These are phyloP conservation scores for Wallacemonas sp. DNA, from an alignment of 208 protist species.

Conservation along the genomic window DNA sequence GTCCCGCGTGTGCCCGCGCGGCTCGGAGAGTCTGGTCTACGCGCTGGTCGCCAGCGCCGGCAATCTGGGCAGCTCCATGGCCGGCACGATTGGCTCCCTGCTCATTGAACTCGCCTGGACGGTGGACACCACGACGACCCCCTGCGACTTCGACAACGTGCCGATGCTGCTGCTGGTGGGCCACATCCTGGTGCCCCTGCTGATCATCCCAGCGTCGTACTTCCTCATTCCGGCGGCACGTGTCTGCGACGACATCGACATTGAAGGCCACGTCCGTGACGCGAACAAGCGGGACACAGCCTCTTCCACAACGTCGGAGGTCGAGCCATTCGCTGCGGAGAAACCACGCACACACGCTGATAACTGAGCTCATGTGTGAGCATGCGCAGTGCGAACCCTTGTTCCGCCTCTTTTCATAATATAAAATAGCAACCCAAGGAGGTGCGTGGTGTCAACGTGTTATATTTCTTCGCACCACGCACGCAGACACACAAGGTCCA, in stretches of 20 bases:
- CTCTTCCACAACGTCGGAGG: not conserved
- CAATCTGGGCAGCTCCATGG: slow-evolving; percentile 55
- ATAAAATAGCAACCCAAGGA: too few relatives aligned
- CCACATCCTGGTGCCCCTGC: slow-evolving; percentile 43
- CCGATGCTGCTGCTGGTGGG: slow-evolving; percentile 55
- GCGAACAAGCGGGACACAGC: not conserved
- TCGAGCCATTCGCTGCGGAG: slow-evolving; percentile 1
- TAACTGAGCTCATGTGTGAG: too few relatives aligned
- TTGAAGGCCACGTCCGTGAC: slow-evolving; percentile 8
- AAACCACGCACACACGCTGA: not conserved
- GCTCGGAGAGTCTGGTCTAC: slow-evolving; percentile 75
- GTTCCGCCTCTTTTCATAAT: too few relatives aligned
- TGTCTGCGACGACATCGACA: slow-evolving; percentile 46
- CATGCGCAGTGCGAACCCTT: too few relatives aligned
- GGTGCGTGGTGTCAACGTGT: too few relatives aligned
- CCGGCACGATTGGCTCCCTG: slow-evolving; percentile 43
- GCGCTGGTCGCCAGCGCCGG: slow-evolving; percentile 71
- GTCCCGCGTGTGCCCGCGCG: slow-evolving; percentile 79
- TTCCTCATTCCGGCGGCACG: slow-evolving; percentile 49
- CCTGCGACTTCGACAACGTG: slow-evolving; percentile 73
- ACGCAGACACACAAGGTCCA: too few relatives aligned
- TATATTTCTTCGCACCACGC: too few relatives aligned
- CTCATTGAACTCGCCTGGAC: slow-evolving; percentile 58
- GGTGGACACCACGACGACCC: slow-evolving; percentile 31
- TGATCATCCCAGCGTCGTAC: slow-evolving; percentile 47